Evolutionary conservation across 1,284 basidiomycete species (phyloP), one percentile per base, ranked within the genome.

Genomic region (Cutaneotrichosporon mucoides): DNA sequence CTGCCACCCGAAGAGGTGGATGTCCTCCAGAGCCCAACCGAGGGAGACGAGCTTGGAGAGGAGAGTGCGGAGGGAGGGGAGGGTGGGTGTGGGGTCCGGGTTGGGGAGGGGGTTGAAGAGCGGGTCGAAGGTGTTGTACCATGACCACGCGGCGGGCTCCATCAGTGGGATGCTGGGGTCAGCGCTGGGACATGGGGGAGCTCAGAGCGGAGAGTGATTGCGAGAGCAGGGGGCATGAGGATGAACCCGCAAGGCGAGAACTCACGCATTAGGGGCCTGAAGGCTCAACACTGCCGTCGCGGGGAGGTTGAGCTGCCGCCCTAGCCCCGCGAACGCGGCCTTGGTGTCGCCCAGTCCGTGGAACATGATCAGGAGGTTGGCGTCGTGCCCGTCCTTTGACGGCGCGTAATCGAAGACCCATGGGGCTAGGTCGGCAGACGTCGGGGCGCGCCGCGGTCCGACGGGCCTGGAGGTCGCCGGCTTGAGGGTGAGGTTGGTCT

Each of bases 331-430:
- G 71, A 95, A 95, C 0, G 90, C 86, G 1, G 79, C 60, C 64
- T 90, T 86, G 0, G 86, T 90, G 75, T 95, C 92, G 6, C 91
- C 91, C 37, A 95, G 82, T 0, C 92, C 92, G 65, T 96, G 92
- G 15, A 95, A 81, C 54, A 96, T 81, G 60, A 96, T 83, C 37
- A 96, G 76, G 33, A 95, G 76, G 73, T 95, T 96, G 71, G 90
- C 87, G 68, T 95, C 91, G 12, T 85, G 88, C 34, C 89, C 89
- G 71, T 90, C 88, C n/a, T 61, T 55, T 8, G 64, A 62, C 6
- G 71, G 59, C 3, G 59, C 15, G 55, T 77, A 78, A 9, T 68
- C 61, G 52, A 73, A 74, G 10, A 66, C 60, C 73, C 73, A 75
- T 52, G 72, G 74, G 41, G 63, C 66, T 8, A 76, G 62, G 5